Conservation (phyloP, 805 yeast genomes). For the Saccharomyces kudriavzevii region DNA sequence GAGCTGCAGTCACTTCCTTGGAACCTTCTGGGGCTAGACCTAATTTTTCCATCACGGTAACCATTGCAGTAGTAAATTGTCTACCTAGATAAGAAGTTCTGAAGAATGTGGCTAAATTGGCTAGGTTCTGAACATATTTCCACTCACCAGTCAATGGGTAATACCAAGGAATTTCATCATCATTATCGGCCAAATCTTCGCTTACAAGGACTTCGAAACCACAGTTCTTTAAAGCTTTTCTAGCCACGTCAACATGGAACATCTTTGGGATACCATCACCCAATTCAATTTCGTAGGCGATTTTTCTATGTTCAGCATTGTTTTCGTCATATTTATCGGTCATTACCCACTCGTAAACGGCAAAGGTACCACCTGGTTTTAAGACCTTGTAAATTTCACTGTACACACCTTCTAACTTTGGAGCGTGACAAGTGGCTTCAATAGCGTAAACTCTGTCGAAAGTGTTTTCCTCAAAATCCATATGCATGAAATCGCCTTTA, state of each 20-base stretch:
- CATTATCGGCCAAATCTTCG: conserved; percentile 73
- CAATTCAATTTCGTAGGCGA: conserved; percentile 93
- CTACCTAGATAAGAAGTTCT: conserved; percentile 88
- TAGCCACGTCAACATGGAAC: conserved; percentile 81
- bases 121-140: conserved; percentile 71
- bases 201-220: conserved; percentile 77
- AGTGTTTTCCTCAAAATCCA: conserved; percentile 84
- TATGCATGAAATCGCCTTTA: conserved; percentile 98
- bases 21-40: conserved; percentile 93
- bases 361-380: conserved; percentile 96
- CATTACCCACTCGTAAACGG: conserved; percentile 99
- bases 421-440: conserved; percentile 98
- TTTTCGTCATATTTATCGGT: conserved; percentile 84
- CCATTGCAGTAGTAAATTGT: conserved; percentile 69
- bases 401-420: conserved; percentile 91
- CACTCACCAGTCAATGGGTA: conserved; percentile 93
- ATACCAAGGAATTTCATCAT: conserved; percentile 92
- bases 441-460: conserved; percentile 97
- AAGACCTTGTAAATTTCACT: conserved; percentile 87
- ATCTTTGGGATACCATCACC: conserved; percentile 99
- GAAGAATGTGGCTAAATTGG: conserved; percentile 74
- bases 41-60: conserved; percentile 71
- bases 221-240: conserved; percentile 71
- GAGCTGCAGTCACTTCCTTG: conserved; percentile 78
- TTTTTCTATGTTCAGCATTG: conserved; percentile 83